These are phyloP conservation scores for Pestalotiopsis sp. DNA, from an alignment of 2,329 filamentous ascomycete genomes.

Conservation along the genomic window DNA sequence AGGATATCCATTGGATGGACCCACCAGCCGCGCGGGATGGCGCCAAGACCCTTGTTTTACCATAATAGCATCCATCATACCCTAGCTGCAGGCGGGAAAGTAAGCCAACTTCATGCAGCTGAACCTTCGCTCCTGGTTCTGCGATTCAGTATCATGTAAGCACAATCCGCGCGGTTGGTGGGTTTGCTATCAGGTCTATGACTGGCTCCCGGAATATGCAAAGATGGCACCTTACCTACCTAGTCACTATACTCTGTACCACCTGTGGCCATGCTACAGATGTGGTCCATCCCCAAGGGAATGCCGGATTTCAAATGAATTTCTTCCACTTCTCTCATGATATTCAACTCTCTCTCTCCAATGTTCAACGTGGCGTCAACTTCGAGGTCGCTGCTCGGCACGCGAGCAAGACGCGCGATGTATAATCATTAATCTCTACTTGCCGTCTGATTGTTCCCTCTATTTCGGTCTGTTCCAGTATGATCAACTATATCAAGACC, in stretches of 20 bases:
- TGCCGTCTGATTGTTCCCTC: not conserved
- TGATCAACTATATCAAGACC: too few relatives aligned
- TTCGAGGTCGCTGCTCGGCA: not conserved
- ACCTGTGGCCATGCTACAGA: too few relatives aligned
- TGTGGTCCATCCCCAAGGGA: too few relatives aligned
- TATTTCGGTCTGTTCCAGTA: too few relatives aligned
- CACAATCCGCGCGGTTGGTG: not conserved
- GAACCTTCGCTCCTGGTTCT: not conserved
- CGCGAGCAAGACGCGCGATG: not conserved
- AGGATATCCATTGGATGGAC: not conserved
- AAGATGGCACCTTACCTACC: too few relatives aligned
- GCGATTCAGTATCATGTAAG: not conserved
- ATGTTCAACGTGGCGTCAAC: not conserved
- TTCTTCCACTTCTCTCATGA: not conserved
- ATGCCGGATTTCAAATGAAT: too few relatives aligned
- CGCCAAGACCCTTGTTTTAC: not conserved
- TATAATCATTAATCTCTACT: not conserved
- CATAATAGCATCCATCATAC: too few relatives aligned
- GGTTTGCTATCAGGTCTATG: not conserved
- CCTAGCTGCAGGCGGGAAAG: not conserved
- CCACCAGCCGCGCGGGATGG: slow-evolving; percentile 25
- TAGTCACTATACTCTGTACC: too few relatives aligned
- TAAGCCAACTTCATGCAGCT: not conserved
- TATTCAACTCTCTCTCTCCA: not conserved
- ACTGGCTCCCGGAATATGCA: not conserved